Base-by-base conservation (phyloP, 2,329 filamentous ascomycete species). In the Nemania abortiva region DNA sequence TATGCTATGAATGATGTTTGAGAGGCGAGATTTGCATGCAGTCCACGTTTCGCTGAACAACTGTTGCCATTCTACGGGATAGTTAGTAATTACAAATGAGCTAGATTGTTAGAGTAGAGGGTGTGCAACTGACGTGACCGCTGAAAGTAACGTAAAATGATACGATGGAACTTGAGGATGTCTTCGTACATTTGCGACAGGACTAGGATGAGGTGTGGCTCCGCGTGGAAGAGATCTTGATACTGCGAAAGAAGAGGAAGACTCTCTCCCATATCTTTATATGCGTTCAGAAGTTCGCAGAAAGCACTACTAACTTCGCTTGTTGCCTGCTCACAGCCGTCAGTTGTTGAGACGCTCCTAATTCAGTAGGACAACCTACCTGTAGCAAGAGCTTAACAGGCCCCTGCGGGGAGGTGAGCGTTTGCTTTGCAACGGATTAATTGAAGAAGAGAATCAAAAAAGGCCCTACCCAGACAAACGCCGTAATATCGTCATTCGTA, bases 21-120 rank as follows among this genome's bases (percentile, higher is more conserved):
- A 69, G 37, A 66, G 27, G 55, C 31, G 68, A 31, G 72, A 34
- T 24, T 70, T 71, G 62, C 62, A 74, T 10, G 72, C 70, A 49
- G 70, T 65, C 76, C 77, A 78, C n/a, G 73, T 68, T 15, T 75
- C 70, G 2, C 66, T 57, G 50, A 78, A 79, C 11, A 77, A 3
- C n/a, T 73, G 65, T 47, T 72, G 69, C 76, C 76, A 78, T 29
- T 64, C 77, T 78, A 39, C 6, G 52, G 39, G 49, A 27, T 29
- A 4, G 2, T 15, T 9, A 34, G 27, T 60, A 54, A 55, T 45
- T 3, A 34, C 29, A 31, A 2, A 34, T 34, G 31, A 9, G 27
- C 10, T 18, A 20, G 4, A 50, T 45, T 31, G 20, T 7, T 45
- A 53, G 34, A 45, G 15, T 29, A 50, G 20, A 4, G 2, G 47